Percentiles rank a stretch among this genome's conserved stretches.
Conservation (phyloP, 106 monocot species). For the Acanthochlamys bracteata region DNA sequence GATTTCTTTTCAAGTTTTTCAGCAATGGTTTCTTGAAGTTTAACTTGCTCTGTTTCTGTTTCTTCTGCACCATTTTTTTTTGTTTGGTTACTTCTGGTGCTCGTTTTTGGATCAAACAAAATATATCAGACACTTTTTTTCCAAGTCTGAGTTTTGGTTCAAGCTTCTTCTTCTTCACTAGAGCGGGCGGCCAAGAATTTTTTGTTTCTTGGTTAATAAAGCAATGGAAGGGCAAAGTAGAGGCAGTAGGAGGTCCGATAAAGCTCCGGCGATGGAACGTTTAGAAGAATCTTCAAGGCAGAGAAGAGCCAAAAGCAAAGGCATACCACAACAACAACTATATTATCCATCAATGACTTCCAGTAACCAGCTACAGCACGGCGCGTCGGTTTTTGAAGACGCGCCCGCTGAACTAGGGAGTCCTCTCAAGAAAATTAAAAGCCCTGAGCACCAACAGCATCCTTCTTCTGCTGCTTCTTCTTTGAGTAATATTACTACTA, state of each 20-base stretch:
- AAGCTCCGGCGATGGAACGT: not conserved
- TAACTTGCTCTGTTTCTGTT: not conserved
- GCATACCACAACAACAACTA: not conserved
- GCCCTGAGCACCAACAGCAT: conserved; percentile 7
- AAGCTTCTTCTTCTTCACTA: no score
- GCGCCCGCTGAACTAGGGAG: not conserved
- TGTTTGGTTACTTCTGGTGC: not conserved
- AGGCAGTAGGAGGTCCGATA: not conserved
- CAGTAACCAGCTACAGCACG: not conserved
- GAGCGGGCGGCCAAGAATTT: conserved; percentile 1
- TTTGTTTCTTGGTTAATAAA: not conserved
- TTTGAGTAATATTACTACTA: not conserved
- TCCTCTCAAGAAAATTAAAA: conserved; percentile 17
- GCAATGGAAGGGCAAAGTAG: conserved; percentile 1
- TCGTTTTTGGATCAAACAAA: not conserved
- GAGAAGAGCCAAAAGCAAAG: not conserved
- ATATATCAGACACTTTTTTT: no score
- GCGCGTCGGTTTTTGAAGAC: not conserved
- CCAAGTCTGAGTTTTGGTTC: no score
- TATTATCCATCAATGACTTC: not conserved
- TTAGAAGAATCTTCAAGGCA: not conserved
- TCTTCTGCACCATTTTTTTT: not conserved
- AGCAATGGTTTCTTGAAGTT: not conserved
- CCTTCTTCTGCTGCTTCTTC: not conserved
- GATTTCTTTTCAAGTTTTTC: not conserved